Conservation (phyloP, 2,329 filamentous ascomycete species). For the Coniella vitis region DNA sequence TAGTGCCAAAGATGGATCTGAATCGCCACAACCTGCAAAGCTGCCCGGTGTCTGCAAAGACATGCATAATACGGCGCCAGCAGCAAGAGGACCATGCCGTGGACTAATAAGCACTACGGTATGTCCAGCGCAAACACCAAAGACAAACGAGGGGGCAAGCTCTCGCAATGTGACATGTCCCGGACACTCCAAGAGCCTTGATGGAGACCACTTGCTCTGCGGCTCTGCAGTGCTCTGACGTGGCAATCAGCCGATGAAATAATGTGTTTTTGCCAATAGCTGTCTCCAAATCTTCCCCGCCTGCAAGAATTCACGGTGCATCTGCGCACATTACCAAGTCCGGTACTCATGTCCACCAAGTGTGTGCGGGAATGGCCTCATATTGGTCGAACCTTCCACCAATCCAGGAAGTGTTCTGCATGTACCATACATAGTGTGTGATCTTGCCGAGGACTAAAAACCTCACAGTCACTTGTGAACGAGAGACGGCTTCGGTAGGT, state of each 20-base stretch:
- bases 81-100: not conserved
- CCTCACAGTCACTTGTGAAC: too few species aligned
- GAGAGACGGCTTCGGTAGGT: too few species aligned
- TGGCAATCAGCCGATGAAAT: slow-evolving; percentile 15
- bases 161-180: slow-evolving; percentile 1
- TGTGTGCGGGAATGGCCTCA: slow-evolving; percentile 8
- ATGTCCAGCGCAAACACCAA: slow-evolving; percentile 1
- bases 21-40: not conserved
- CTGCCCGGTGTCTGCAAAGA: slow-evolving; percentile 1
- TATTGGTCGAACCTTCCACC: not conserved
- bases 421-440: not conserved
- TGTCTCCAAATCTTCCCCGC: not conserved
- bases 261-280: slow-evolving; percentile 11
- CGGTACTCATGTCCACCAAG: slow-evolving; percentile 7
- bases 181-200: slow-evolving; percentile 2
- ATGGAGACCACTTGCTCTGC: slow-evolving; percentile 9
- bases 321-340: not conserved
- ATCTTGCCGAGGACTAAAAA: not conserved
- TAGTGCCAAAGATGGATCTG: not conserved
- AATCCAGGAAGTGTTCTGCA: not conserved
- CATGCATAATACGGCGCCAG: slow-evolving; percentile 1
- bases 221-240: slow-evolving; percentile 16
- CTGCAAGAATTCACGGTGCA: not conserved
- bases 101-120: slow-evolving; percentile 1
- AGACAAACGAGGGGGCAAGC: slow-evolving; percentile 8